These are phyloP conservation scores for Entophlyctis luteolus DNA, from an alignment of 192 early-diverging fungal genomes.

Conservation along the genomic window DNA sequence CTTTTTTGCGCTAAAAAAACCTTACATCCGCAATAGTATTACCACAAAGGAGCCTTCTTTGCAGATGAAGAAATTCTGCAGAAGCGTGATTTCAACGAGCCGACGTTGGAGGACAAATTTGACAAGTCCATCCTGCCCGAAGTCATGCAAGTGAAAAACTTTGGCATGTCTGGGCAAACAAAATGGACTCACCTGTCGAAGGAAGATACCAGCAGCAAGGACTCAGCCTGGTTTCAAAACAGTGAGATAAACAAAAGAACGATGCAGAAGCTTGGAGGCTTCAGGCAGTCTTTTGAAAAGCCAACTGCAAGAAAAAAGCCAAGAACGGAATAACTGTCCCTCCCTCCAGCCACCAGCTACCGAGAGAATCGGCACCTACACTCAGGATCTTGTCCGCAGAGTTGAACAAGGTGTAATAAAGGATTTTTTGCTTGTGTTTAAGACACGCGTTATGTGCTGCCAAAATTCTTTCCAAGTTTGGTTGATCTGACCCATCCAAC, in stretches of 20 bases:
- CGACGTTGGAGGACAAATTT: slow-evolving; percentile 68
- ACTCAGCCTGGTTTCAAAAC: slow-evolving; percentile 47
- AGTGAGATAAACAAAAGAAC: slow-evolving; percentile 46
- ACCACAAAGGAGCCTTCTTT: slow-evolving; percentile 87
- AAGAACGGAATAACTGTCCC: slow-evolving; percentile 8
- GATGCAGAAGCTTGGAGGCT: slow-evolving; percentile 46
- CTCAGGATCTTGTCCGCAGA: too few species aligned
- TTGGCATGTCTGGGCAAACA: slow-evolving; percentile 77
- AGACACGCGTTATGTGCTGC: too few species aligned
- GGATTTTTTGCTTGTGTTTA: too few species aligned
- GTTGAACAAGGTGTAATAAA: too few species aligned
- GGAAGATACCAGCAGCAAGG: slow-evolving; percentile 71
- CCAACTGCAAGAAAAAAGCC: slow-evolving; percentile 28
- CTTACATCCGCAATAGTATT: too few species aligned
- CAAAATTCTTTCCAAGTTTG: too few species aligned
- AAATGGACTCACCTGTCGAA: slow-evolving; percentile 84
- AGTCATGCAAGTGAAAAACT: slow-evolving; percentile 89
- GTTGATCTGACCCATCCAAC: too few species aligned
- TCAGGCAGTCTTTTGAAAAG: slow-evolving; percentile 52
- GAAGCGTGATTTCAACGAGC: slow-evolving; percentile 61
- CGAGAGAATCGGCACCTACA: too few species aligned
- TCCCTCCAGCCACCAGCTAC: too few species aligned
- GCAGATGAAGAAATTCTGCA: slow-evolving; percentile 58
- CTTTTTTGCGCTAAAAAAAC: too few species aligned
- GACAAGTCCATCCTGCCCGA: slow-evolving; percentile 72